phyloP scores from a whole-genome alignment of 1,284 basidiomycete genomes.

The Violaceomyces palustris region DNA sequence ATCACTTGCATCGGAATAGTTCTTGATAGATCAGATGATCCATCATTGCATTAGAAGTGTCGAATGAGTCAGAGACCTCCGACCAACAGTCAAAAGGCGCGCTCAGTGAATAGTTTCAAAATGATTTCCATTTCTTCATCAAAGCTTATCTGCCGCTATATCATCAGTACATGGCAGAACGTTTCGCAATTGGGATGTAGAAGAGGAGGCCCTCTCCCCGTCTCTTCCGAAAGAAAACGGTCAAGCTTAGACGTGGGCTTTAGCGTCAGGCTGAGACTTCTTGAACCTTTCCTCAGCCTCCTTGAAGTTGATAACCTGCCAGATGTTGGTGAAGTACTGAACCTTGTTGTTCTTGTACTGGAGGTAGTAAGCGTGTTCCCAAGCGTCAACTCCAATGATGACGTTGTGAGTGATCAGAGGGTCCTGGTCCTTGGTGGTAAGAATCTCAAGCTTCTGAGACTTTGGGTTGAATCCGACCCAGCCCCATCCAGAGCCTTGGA shows the following conservation, averaged over 20 bases:
- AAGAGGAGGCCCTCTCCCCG: no score
- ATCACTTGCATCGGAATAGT: no score
- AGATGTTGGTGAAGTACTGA: slow-evolving; percentile 52
- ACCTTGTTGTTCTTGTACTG: slow-evolving; percentile 49
- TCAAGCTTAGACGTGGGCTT: slow-evolving; percentile 22
- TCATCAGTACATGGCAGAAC: no score
- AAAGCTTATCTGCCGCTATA: no score
- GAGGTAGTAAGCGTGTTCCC: slow-evolving; percentile 68
- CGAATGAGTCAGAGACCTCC: no score
- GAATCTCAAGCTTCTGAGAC: slow-evolving; percentile 65
- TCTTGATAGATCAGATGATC: no score
- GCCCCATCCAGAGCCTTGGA: slow-evolving; percentile 97
- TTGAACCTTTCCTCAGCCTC: slow-evolving; percentile 51
- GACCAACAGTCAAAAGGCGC: no score
- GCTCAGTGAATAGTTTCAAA: no score
- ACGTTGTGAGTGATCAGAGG: slow-evolving; percentile 80
- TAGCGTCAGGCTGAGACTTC: slow-evolving; percentile 37
- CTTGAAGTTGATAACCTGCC: slow-evolving; percentile 53
- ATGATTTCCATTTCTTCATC: no score
- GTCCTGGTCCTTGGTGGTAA: slow-evolving; percentile 93
- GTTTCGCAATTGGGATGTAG: no score
- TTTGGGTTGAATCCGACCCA: slow-evolving; percentile 63
- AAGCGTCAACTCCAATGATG: slow-evolving; percentile 92
- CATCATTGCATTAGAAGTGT: no score
- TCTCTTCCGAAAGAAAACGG: no score